A percentile compares a stretch with the other conserved stretches of the same genome.
These are phyloP conservation scores for Hypoxylon sp. DNA, from an alignment of 2,329 filamentous ascomycete species.

Conservation along the genomic window DNA sequence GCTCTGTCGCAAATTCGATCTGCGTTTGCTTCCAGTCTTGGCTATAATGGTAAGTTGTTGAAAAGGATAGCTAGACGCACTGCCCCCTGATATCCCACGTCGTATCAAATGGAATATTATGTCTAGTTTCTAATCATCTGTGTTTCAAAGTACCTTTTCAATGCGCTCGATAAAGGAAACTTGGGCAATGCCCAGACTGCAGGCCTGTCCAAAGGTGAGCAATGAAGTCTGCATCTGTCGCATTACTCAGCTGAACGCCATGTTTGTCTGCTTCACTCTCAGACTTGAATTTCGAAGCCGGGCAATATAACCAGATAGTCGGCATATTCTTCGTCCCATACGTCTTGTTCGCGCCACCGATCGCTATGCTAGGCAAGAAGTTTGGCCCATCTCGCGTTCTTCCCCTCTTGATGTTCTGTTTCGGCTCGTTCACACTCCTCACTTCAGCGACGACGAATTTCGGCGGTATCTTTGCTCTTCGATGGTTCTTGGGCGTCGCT, in stretches of 20 bases:
- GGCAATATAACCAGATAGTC: constrained; percentile 78
- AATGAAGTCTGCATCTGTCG: constrained; percentile 3
- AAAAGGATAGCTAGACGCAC: background rate
- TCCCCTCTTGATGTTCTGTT: constrained; percentile 74
- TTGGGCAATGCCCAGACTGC: constrained; percentile 70
- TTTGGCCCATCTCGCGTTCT: constrained; percentile 74
- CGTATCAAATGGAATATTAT: background rate
- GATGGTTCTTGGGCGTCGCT: constrained; percentile 78
- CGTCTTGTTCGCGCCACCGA: constrained; percentile 75
- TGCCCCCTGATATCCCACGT: background rate
- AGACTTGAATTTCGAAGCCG: constrained; percentile 70
- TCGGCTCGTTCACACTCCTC: constrained; percentile 74
- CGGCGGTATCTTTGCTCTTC: constrained; percentile 73
- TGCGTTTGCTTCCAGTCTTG: constrained; percentile 66
- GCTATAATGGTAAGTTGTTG: constrained; percentile 62
- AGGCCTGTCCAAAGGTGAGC: constrained; percentile 57
- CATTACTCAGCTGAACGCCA: constrained; percentile 1
- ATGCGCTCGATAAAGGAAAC: constrained; percentile 65
- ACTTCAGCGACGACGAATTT: constrained; percentile 70
- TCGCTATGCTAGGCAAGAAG: constrained; percentile 76
- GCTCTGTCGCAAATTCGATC: constrained; percentile 68
- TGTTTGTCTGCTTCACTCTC: constrained; percentile 1
- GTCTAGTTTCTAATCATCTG: constrained; percentile 3
- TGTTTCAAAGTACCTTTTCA: constrained; percentile 56
- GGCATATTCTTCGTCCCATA: constrained; percentile 81